Evolutionary conservation across 495 filamentous ascomycete genomes (phyloP).

Genomic region (Durotheca rogersii): DNA sequence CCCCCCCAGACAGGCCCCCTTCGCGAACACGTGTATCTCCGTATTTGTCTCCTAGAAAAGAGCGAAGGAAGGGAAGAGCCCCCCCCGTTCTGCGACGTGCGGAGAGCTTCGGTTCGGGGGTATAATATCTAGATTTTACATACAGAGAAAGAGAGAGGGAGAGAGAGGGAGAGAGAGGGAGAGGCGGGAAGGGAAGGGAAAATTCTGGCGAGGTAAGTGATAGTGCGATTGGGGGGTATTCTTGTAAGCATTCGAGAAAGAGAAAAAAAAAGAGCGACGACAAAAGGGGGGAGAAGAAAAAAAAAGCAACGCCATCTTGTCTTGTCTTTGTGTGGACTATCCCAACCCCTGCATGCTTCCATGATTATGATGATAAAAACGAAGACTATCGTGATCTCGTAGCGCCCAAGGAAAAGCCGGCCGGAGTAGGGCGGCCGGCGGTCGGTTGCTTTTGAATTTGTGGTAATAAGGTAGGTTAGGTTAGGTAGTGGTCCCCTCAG

Average conservation of each 20-base stretch:
- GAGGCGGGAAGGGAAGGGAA: neutral
- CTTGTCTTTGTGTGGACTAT: slow-evolving; percentile 30
- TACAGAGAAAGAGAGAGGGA: too few relatives aligned
- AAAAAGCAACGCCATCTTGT: slow-evolving; percentile 24
- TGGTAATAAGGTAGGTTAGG: neutral
- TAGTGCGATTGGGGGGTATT: slow-evolving; percentile 16
- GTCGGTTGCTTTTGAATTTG: slow-evolving; percentile 17
- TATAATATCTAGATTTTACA: too few relatives aligned
- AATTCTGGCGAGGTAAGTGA: too few relatives aligned
- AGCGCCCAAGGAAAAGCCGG: slow-evolving; percentile 19
- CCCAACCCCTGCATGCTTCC: slow-evolving; percentile 33
- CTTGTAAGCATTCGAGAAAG: too few relatives aligned
- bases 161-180: neutral
- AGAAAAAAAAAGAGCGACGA: slow-evolving; percentile 3
- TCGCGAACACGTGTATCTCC: too few relatives aligned
- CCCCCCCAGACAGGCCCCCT: too few relatives aligned
- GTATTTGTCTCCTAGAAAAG: too few relatives aligned
- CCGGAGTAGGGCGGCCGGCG: neutral
- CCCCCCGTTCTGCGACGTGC: too few relatives aligned
- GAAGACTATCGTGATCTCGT: slow-evolving; percentile 28
- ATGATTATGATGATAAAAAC: slow-evolving; percentile 28
- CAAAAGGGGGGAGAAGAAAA: too few relatives aligned
- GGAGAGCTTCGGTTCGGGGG: too few relatives aligned
- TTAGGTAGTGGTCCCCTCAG: too few relatives aligned
- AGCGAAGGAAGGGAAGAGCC: too few relatives aligned